These are phyloP conservation scores for Mortierella sp. DNA, from an alignment of 371 early-diverging fungal species.

Conservation along the genomic window DNA sequence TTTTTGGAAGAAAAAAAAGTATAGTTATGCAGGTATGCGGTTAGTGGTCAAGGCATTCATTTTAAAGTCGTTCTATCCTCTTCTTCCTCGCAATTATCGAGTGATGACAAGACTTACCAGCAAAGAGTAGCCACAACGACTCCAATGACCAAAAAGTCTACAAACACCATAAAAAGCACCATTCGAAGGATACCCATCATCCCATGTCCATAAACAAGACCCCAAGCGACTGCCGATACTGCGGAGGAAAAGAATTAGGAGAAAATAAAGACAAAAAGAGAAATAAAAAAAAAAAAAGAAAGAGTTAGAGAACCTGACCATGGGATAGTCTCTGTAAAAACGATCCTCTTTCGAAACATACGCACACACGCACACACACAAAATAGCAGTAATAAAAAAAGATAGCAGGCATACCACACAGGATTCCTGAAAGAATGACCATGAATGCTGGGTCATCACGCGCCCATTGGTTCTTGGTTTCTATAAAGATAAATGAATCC, in stretches of 20 bases:
- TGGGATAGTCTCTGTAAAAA: background rate
- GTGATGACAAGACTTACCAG: conserved; percentile 67
- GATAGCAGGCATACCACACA: conserved; percentile 72
- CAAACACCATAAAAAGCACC: conserved; percentile 77
- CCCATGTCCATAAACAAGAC: conserved; percentile 70
- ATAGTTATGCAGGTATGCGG: background rate
- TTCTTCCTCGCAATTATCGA: background rate
- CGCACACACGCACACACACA: too few species aligned
- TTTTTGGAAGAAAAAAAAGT: too few species aligned
- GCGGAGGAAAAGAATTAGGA: background rate
- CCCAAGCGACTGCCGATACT: conserved; percentile 82
- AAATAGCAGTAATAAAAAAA: too few species aligned
- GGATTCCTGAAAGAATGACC: conserved; percentile 68
- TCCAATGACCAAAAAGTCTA: conserved; percentile 81
- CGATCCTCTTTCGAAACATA: background rate
- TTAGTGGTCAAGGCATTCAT: too few species aligned
- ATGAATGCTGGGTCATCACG: conserved; percentile 95
- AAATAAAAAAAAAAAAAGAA: background rate
- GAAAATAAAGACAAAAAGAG: background rate
- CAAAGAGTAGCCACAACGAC: conserved; percentile 69
- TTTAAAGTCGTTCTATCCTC: too few species aligned
- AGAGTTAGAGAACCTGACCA: background rate
- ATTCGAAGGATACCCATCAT: conserved; percentile 69
- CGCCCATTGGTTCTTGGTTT: conserved; percentile 97
- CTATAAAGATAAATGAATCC: conserved; percentile 55